phyloP scores from a whole-genome alignment of 2,329 filamentous ascomycete species.

The Aspergillus hiratsukae region DNA sequence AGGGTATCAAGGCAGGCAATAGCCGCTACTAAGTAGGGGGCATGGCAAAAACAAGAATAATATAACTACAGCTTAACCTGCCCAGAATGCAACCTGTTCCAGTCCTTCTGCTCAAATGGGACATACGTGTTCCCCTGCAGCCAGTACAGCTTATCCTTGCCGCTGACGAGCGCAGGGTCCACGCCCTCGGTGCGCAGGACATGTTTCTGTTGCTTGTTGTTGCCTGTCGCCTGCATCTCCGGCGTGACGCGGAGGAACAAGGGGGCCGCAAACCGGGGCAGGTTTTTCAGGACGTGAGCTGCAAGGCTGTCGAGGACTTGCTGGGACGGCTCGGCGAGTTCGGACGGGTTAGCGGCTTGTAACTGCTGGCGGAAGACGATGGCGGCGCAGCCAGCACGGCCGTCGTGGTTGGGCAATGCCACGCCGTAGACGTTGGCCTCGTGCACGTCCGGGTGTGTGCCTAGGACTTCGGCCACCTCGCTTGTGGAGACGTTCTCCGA shows the following conservation, averaged over 20 bases:
- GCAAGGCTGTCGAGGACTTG: slow-evolving; percentile 57
- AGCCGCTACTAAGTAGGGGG: not conserved
- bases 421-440: slow-evolving; percentile 90
- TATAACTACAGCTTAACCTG: slow-evolving; percentile 62
- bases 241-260: slow-evolving; percentile 68
- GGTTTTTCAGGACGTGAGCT: slow-evolving; percentile 49
- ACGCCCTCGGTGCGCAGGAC: slow-evolving; percentile 68
- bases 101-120: slow-evolving; percentile 63
- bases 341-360: slow-evolving; percentile 15
- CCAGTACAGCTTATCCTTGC: slow-evolving; percentile 58
- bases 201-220: slow-evolving; percentile 85
- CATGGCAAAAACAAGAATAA: not conserved
- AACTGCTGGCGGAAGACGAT: slow-evolving; percentile 53
- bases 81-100: slow-evolving; percentile 63
- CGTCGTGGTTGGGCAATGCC: slow-evolving; percentile 72
- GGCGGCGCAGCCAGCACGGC: slow-evolving; percentile 76
- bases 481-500: slow-evolving; percentile 77
- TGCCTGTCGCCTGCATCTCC: slow-evolving; percentile 68
- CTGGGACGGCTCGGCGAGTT: slow-evolving; percentile 28
- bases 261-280: slow-evolving; percentile 73
- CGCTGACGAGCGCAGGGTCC: slow-evolving; percentile 48
- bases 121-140: slow-evolving; percentile 63
- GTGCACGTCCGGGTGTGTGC: slow-evolving; percentile 59
- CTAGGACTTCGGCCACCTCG: slow-evolving; percentile 74
- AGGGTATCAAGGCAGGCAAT: slow-evolving; percentile 1